Conservation (phyloP, 345 rosid species). For the Eucalyptus regnans region DNA sequence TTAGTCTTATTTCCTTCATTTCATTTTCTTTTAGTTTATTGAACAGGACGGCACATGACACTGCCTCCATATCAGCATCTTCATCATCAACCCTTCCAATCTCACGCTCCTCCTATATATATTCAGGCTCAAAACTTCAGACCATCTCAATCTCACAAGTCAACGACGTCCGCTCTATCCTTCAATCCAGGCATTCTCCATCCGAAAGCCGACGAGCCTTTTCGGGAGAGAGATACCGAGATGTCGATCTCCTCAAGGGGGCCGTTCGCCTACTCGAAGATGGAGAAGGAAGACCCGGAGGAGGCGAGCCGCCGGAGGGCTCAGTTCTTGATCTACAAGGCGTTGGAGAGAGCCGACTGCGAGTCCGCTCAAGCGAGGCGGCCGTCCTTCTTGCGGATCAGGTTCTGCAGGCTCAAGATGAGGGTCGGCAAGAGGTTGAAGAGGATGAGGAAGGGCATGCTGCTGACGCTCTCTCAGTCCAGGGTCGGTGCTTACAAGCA, state of each 20-base stretch:
- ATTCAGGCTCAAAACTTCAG: background rate
- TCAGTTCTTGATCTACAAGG: conserved; percentile 80
- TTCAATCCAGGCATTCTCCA: background rate
- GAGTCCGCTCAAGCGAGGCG: conserved; percentile 7
- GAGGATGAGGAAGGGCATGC: conserved; percentile 42
- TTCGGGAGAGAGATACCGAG: background rate
- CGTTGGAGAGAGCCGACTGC: conserved; percentile 20
- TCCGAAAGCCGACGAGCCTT: background rate
- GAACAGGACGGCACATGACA: background rate
- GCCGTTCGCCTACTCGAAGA: conserved; percentile 33
- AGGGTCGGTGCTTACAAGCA: conserved; percentile 7
- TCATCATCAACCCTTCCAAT: background rate
- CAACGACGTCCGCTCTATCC: background rate
- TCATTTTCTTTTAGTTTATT: background rate
- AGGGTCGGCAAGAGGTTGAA: conserved; percentile 55
- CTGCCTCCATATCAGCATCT: background rate
- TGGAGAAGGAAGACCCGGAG: conserved; percentile 65
- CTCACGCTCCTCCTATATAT: background rate
- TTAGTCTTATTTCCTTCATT: background rate
- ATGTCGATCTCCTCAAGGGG: conserved; percentile 23
- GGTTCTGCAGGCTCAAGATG: conserved; percentile 33
- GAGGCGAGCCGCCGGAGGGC: conserved; percentile 48
- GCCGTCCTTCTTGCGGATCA: conserved; percentile 29
- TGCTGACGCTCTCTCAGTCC: conserved; percentile 8
- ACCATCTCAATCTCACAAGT: background rate